Evolutionary conservation across 2,329 filamentous ascomycete species (phyloP), one percentile per base, ranked within the genome.

Genomic region (Fusarium tanahbumbuense): DNA sequence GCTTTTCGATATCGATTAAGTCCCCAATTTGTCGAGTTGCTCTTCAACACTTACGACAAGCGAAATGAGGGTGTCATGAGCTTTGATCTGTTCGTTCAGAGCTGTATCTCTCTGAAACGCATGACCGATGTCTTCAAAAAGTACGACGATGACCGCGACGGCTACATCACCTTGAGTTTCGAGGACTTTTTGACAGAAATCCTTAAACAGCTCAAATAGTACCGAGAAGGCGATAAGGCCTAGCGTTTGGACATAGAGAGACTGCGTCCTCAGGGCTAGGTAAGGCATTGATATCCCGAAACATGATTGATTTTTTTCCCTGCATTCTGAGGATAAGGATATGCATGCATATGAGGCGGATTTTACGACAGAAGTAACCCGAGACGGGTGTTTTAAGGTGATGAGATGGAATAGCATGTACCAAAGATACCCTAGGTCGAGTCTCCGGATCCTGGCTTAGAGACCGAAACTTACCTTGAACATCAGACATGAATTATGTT

Each of bases 91-190:
- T 99, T 99, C 77, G 96, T 99, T 66, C 96, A 99, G 85, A 93
- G 93, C 55, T 98, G 96, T 81, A 98, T 99, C 78, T 94, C 90
- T 75, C 85, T 99, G 76, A 98, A 98, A 87, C 88, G 96, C 74
- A 98, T 99, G 95, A 99, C 96, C 64, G 96, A 99, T 80, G 94
- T 97, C 28, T 99, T 99, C 80, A 99, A 99, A 86, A 95, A 94
- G 82, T 99, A 98, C 80, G 96, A 99, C 75, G 93, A 97, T 76
- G 96, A 99, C 80, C 89, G 96, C 44, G 96, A 98, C 81, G 96
- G 96, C 3, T 98, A 94, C 79, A 93, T 94, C 73, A 94, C 91
- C 6, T 81, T 94, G 56, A 93, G 91, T 78, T 94, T 94, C 75
- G 92, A 94, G 82, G 91, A 94, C 75, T 94, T 94, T 78, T 82